Conservation (phyloP, 257 asterid genomes). For the Coffea canephora region DNA sequence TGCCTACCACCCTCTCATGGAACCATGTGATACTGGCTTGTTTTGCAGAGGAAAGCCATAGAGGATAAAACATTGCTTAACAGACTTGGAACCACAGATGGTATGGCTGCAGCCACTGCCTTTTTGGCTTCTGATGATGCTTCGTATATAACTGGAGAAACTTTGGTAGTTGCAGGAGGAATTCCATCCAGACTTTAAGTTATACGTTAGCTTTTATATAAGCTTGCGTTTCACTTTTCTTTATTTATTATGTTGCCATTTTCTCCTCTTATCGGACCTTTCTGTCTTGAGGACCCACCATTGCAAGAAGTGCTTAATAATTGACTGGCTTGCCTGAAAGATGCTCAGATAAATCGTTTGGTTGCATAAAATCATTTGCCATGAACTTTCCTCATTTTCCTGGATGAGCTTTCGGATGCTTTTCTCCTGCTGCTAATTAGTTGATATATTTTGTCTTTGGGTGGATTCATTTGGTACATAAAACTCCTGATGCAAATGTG, state of each 20-base stretch:
- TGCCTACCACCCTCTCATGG: not conserved
- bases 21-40: not conserved
- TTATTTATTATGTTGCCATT: not conserved
- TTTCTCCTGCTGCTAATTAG: no score
- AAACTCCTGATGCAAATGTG: not conserved
- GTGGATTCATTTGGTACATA: not conserved
- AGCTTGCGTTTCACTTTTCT: not conserved
- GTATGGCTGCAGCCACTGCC: slow-evolving; percentile 88
- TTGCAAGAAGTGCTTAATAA: not conserved
- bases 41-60: slow-evolving; percentile 46
- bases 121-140: slow-evolving; percentile 92
- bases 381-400: not conserved
- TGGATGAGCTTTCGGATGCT: not conserved
- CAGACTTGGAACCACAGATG: slow-evolving; percentile 75
- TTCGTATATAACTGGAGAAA: slow-evolving; percentile 78
- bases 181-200: slow-evolving; percentile 68
- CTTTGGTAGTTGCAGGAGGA: slow-evolving; percentile 83
- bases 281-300: not conserved
- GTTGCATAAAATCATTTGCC: not conserved
- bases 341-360: not conserved
- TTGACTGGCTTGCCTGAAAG: not conserved
- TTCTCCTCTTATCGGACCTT: no score
- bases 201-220: not conserved
- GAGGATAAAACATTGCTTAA: slow-evolving; percentile 65
- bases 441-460: no score